phyloP scores from a whole-genome alignment of 306 rosid genomes.

The Vicia sativa region DNA sequence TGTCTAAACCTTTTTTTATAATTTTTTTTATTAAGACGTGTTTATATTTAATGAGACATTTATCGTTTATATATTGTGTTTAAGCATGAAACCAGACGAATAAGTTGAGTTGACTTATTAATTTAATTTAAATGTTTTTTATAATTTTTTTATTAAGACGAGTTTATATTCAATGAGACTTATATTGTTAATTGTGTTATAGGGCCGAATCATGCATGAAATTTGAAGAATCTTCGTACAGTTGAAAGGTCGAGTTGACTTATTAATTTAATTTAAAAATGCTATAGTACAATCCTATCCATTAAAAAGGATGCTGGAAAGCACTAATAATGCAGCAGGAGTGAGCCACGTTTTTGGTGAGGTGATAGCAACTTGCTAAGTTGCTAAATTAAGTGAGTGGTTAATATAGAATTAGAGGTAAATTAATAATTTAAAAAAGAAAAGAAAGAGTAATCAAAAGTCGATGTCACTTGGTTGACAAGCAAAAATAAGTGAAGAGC shows the following conservation, averaged over 20 bases:
- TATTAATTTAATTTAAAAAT: constrained; percentile 10
- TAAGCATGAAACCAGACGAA: neutral
- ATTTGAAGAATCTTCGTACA: neutral
- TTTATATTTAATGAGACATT: neutral
- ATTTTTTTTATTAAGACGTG: too few species aligned
- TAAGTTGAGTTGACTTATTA: constrained; percentile 32
- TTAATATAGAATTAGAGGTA: neutral
- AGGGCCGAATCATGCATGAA: constrained; percentile 1
- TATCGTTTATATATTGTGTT: neutral
- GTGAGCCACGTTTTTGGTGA: constrained; percentile 33
- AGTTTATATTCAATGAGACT: neutral
- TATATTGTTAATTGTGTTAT: neutral
- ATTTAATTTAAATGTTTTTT: neutral
- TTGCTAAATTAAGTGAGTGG: constrained; percentile 18
- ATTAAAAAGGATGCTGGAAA: constrained; percentile 11
- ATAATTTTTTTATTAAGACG: too few species aligned
- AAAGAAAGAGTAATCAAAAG: constrained; percentile 10
- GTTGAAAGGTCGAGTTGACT: constrained; percentile 32
- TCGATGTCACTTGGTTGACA: constrained; percentile 52
- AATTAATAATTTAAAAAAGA: neutral
- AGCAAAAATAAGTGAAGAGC: constrained; percentile 40
- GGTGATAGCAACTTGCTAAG: constrained; percentile 17
- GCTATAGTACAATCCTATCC: neutral
- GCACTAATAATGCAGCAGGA: constrained; percentile 6
- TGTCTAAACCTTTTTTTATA: too few species aligned